Evolutionary conservation across 306 rosid species (phyloP), one percentile per base, ranked within the genome.

Genomic region (Amphicarpaea edgeworthii): DNA sequence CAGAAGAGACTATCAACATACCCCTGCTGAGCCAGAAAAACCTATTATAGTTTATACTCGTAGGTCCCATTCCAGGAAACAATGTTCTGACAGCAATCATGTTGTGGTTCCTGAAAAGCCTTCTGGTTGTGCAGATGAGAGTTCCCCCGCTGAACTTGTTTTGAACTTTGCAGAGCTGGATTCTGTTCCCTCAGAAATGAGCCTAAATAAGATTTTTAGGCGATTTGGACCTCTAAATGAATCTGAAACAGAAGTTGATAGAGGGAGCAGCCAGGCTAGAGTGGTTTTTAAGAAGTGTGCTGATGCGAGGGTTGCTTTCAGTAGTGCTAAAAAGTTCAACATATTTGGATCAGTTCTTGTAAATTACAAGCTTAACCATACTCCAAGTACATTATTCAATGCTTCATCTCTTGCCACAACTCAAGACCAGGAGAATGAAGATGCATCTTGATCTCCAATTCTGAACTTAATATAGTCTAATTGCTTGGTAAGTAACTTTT

Each of bases 211-310:
- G 77, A 84, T 87, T 88, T 95, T 95, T 78, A 85, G 79, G 92
- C 93, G 87, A 40, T 95, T 95, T 82, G 98, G 98, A 73, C 91
- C 96, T 21, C 82, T 95, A 17, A 86, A 83, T 84, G 96, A 90
- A 85, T 83, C 86, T 78, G 96, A 95, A 75, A 95, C 98, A 67
- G 97, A 92, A 85, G 93, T 95, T 46, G 96, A 92, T 59, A 83
- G 91, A 34, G 84, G 88, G 71, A 86, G 88, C 68, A 86, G 93
- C 68, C 96, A 87, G 70, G 98, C 97, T 12, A 88, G 97, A 80
- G 98, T 95, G 75, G 90, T 95, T 78, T 95, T 90, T 68, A 90
- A 87, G 84, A 90, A 83, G 72, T 65, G 82, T 79, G 83, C 91
- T 14, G 97, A 95, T 83, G 98, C 96, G 5, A 96, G 89, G 83